Evolutionary conservation across 495 filamentous ascomycete species (phyloP), one percentile per base, ranked within the genome.

Genomic region (Lasiosphaeriaceae sp.): DNA sequence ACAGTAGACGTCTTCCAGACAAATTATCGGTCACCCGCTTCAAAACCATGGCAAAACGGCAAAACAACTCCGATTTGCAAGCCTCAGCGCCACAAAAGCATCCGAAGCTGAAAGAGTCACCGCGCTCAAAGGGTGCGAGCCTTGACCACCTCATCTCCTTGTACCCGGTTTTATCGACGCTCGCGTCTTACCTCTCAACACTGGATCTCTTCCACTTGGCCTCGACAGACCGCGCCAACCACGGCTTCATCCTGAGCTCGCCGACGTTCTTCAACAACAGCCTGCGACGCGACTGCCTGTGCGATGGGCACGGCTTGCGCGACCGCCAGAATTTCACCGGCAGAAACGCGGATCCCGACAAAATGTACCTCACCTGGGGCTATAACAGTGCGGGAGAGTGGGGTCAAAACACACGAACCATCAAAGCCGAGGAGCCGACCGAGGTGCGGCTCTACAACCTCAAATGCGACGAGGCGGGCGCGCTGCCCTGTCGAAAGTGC

Each of bases 361-460:
- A 31, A 9, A 31, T 4, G 4, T 3, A 9, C 26, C 9, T 9
- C 26, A 31, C n/a, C n/a, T n/a, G n/a, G n/a, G n/a, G 26, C 26
- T 31, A 4, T 31, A 31, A 9, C 26, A 7, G 11, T 22, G 11
- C 3, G 45, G 3, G 37, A 6, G 12, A 12, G 14, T 17, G 47
- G 23, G 23, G 12, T 17, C 2, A 11, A 20, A n/a, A 19, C 8
- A 16, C 23, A n/a, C n/a, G 20, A 34, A 11, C n/a, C n/a, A n/a
- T n/a, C n/a, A 19, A 26, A 14, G 23, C 14, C 23, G 31, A 52
- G 17, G 50, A 52, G 31, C 16, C 19, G 16, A 52, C 41, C 20
- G 50, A 52, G 20, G 50, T 52, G 50, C 50, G 50, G 3, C 19
- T 52, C 50, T 52, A 19, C 31, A 52, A 52, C 50, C 16, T 37